Conservation (phyloP, 2,329 filamentous ascomycete genomes). For the Xylariaceae sp. region DNA sequence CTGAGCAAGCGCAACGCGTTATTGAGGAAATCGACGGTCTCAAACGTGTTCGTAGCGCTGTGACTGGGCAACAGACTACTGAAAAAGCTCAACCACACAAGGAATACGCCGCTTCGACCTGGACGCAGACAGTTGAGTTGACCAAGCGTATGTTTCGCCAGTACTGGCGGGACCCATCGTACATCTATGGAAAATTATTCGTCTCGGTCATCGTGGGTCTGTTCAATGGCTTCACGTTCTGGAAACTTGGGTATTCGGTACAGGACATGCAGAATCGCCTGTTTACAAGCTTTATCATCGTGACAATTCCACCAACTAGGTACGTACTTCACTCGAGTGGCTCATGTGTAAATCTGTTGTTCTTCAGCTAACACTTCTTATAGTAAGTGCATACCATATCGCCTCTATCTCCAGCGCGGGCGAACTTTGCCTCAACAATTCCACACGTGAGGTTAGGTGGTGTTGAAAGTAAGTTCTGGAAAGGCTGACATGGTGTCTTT, state of each 20-base stretch:
- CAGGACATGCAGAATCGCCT: constrained; percentile 72
- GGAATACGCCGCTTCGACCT: constrained; percentile 65
- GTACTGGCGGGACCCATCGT: constrained; percentile 73
- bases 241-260: constrained; percentile 60
- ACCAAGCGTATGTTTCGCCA: constrained; percentile 68
- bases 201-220: constrained; percentile 66
- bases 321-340: not conserved
- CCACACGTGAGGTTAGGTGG: too few species aligned
- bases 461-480: too few species aligned
- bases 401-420: too few species aligned
- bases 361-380: too few species aligned
- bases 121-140: constrained; percentile 60
- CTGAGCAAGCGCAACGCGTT: constrained; percentile 55
- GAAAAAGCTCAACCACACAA: constrained; percentile 45
- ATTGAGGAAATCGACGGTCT: constrained; percentile 63
- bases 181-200: constrained; percentile 74
- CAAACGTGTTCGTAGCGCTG: constrained; percentile 34
- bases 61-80: constrained; percentile 6
- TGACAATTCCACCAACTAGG: constrained; percentile 61
- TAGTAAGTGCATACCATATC: too few species aligned
- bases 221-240: constrained; percentile 80
- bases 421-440: too few species aligned
- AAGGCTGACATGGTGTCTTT: too few species aligned
- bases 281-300: constrained; percentile 67
- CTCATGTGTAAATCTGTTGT: not conserved